A percentile compares a stretch with the other conserved stretches of the same genome.
phyloP scores from a whole-genome alignment of 495 filamentous ascomycete species.

The Hypoxylon trugodes region DNA sequence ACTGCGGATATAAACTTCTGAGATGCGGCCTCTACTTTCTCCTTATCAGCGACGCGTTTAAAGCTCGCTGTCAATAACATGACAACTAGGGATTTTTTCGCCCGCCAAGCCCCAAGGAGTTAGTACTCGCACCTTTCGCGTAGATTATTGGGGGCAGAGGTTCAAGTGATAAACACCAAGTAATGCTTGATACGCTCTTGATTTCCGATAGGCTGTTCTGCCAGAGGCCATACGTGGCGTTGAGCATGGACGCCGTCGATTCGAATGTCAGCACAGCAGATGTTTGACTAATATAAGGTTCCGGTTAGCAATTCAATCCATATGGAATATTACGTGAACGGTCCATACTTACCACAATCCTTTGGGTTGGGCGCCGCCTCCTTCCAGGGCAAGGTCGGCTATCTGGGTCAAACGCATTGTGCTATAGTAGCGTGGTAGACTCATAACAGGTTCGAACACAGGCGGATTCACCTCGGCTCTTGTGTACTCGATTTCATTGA shows the following conservation, averaged over 20 bases:
- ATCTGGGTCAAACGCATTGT: too few relatives aligned
- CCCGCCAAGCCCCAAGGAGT: conserved; percentile 55
- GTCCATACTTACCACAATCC: too few relatives aligned
- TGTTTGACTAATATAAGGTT: too few relatives aligned
- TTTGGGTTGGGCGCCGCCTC: too few relatives aligned
- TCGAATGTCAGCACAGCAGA: too few relatives aligned
- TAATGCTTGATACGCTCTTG: neutral
- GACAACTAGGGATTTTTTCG: conserved; percentile 36
- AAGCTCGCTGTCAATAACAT: neutral
- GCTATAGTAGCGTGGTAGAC: too few relatives aligned
- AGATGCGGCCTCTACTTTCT: conserved; percentile 2
- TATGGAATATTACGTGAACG: too few relatives aligned
- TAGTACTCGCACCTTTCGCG: conserved; percentile 49
- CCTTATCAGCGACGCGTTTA: conserved; percentile 7
- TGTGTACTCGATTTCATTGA: too few relatives aligned
- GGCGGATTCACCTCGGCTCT: too few relatives aligned
- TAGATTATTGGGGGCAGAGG: conserved; percentile 56
- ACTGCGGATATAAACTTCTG: conserved; percentile 9
- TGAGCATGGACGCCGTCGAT: conserved; percentile 18
- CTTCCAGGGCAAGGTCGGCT: too few relatives aligned
- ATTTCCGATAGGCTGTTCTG: conserved; percentile 17
- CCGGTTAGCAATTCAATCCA: too few relatives aligned
- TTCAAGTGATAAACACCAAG: conserved; percentile 44
- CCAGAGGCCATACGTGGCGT: conserved; percentile 28
- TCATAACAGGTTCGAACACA: too few relatives aligned